phyloP scores from a whole-genome alignment of 345 rosid genomes.

The Populus simonii region DNA sequence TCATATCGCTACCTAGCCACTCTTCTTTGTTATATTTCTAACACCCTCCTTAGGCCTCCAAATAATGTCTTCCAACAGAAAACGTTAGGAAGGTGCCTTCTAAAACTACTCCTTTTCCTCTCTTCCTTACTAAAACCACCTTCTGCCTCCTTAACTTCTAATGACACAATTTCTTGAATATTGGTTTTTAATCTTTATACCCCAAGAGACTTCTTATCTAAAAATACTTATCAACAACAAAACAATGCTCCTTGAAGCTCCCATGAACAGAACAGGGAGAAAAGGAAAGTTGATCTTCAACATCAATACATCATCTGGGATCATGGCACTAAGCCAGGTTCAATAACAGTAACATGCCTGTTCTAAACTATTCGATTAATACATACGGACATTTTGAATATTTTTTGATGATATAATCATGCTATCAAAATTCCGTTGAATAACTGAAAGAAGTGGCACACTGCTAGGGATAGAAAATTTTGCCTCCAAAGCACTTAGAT shows the following conservation, averaged over 20 bases:
- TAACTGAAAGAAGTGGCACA: background rate
- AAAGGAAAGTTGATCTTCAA: background rate
- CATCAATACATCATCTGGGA: background rate
- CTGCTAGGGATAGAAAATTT: too few species aligned
- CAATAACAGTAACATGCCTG: background rate
- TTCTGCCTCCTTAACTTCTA: background rate
- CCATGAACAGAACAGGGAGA: background rate
- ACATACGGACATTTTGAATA: too few species aligned
- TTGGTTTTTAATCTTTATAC: background rate
- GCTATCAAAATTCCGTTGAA: background rate
- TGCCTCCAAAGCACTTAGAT: too few species aligned
- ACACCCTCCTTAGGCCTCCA: background rate
- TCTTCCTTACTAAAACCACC: background rate
- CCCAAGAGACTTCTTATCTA: background rate
- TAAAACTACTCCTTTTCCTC: background rate
- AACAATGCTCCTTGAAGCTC: background rate
- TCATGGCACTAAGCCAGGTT: background rate
- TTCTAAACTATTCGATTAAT: too few species aligned
- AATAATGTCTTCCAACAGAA: background rate
- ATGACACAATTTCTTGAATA: background rate
- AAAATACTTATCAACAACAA: background rate
- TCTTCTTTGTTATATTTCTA: background rate
- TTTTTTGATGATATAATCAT: too few species aligned
- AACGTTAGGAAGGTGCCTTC: background rate
- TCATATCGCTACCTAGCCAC: background rate